phyloP scores from a whole-genome alignment of 2,329 filamentous ascomycete genomes.

The Penicillium sp. region DNA sequence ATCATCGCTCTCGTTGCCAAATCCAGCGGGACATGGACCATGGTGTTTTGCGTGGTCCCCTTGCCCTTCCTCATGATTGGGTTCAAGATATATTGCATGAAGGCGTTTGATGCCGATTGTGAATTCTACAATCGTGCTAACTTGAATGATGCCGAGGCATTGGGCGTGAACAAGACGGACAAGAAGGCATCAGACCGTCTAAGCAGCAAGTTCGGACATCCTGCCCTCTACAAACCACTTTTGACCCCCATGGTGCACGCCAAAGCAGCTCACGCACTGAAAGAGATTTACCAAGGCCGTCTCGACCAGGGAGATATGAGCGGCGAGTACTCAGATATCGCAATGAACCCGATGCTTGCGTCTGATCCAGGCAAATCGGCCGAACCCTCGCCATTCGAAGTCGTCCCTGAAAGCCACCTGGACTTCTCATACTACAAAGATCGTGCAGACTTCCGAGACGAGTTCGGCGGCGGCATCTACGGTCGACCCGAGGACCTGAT shows the following conservation, averaged over 20 bases:
- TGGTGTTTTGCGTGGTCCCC: slow-evolving; percentile 68
- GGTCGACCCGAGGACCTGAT: slow-evolving; percentile 46
- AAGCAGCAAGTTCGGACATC: slow-evolving; percentile 80
- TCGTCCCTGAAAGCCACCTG: slow-evolving; percentile 79
- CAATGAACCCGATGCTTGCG: slow-evolving; percentile 71
- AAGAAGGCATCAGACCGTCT: slow-evolving; percentile 58
- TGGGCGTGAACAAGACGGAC: slow-evolving; percentile 34
- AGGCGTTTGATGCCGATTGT: slow-evolving; percentile 71
- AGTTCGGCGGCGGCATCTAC: slow-evolving; percentile 70
- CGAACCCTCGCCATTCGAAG: slow-evolving; percentile 71
- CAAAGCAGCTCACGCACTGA: slow-evolving; percentile 79
- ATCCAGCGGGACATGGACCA: slow-evolving; percentile 61
- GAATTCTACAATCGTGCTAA: slow-evolving; percentile 72
- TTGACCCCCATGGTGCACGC: slow-evolving; percentile 95
- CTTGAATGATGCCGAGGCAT: slow-evolving; percentile 49
- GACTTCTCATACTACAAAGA: slow-evolving; percentile 93
- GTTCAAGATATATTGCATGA: slow-evolving; percentile 83
- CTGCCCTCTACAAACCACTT: slow-evolving; percentile 80
- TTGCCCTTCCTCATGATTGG: slow-evolving; percentile 71
- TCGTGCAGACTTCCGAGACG: slow-evolving; percentile 78
- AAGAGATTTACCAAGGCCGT: slow-evolving; percentile 80
- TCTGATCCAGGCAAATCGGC: slow-evolving; percentile 54
- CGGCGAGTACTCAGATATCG: slow-evolving; percentile 66
- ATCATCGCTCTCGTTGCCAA: slow-evolving; percentile 74
- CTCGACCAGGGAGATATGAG: slow-evolving; percentile 51